phyloP scores from a whole-genome alignment of 257 asterid species.

The Solanum arcanum region DNA sequence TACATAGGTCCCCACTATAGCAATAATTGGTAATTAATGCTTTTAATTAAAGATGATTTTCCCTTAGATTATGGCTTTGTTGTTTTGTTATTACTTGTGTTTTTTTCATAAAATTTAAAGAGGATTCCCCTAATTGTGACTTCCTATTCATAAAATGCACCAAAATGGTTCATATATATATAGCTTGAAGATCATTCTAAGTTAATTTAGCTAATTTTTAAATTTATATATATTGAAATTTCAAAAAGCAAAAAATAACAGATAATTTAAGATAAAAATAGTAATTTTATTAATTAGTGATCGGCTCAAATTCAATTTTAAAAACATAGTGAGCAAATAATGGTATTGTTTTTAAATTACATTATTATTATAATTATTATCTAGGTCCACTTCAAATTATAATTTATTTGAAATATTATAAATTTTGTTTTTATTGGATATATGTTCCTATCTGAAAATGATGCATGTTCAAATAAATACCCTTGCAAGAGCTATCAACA shows the following conservation, averaged over 20 bases:
- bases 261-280: not conserved
- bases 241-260: not conserved
- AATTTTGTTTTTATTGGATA: not conserved
- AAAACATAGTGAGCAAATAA: not conserved
- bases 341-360: not conserved
- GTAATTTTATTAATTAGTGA: not conserved
- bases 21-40: not conserved
- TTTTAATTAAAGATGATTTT: not conserved
- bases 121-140: not conserved
- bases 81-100: not conserved
- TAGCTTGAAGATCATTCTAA: not conserved
- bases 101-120: not conserved
- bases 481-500: constrained; percentile 4
- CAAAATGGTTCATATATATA: not conserved
- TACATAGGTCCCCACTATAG: not conserved
- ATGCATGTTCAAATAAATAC: constrained; percentile 10
- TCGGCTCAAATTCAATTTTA: not conserved
- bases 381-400: not conserved
- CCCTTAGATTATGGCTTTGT: not conserved
- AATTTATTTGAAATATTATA: not conserved
- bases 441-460: constrained; percentile 15
- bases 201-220: too few species aligned
- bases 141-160: not conserved
- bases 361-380: not conserved
- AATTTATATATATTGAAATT: not conserved